Evolutionary conservation across 441 rosid species (phyloP).

Genomic region (Omphalea diandra): DNA sequence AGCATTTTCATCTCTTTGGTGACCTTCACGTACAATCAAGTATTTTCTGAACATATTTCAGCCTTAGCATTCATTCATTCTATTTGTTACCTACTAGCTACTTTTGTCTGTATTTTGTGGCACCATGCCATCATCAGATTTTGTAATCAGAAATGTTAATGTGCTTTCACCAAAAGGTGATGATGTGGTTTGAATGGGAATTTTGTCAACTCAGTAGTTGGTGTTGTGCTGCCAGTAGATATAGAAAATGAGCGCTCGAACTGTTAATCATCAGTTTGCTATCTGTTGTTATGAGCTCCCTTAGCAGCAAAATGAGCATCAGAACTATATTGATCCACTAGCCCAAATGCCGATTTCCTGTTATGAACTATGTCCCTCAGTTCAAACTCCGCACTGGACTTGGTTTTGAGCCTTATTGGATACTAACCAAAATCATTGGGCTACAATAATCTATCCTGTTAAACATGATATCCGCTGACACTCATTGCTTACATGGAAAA

Average conservation of each 20-base stretch:
- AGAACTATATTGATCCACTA: too few species aligned
- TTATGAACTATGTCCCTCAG: constrained; percentile 4
- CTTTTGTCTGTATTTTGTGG: background rate
- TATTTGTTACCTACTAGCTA: background rate
- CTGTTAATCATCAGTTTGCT: background rate
- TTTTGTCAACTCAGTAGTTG: background rate
- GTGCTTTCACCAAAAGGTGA: background rate
- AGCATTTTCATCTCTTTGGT: too few species aligned
- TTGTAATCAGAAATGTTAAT: background rate
- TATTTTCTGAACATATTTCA: background rate
- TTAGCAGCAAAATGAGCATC: background rate
- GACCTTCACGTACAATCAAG: background rate
- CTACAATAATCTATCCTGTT: background rate
- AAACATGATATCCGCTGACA: background rate
- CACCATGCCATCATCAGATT: background rate
- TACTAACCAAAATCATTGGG: background rate
- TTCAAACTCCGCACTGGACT: background rate
- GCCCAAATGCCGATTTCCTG: background rate
- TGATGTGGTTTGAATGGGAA: background rate
- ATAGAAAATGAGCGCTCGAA: too few species aligned
- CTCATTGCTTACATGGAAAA: background rate
- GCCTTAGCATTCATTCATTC: background rate
- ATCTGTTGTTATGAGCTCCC: constrained; percentile 1
- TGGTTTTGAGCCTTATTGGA: background rate
- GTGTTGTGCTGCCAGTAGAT: too few species aligned